Conservation (phyloP, 768 basidiomycete genomes). For the Pilatotrama ljubarskyi region DNA sequence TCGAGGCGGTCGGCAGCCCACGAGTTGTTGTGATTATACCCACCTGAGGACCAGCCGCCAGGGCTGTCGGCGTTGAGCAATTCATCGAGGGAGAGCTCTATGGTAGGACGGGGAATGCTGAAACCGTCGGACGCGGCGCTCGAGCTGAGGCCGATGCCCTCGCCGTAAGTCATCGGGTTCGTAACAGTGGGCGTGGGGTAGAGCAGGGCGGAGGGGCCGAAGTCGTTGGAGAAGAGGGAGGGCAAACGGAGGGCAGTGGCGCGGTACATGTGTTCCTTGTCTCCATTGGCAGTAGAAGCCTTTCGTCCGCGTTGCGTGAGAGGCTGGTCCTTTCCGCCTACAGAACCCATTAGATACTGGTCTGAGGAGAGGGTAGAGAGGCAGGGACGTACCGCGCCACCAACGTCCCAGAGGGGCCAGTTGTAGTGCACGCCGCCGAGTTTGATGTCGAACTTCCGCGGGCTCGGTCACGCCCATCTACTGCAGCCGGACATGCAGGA, state of each 20-base stretch:
- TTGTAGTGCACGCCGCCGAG: constrained; percentile 63
- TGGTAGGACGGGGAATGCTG: constrained; percentile 73
- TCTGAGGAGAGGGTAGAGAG: too few relatives aligned
- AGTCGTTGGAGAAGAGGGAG: constrained; percentile 69
- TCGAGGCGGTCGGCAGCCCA: constrained; percentile 24
- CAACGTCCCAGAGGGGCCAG: constrained; percentile 84
- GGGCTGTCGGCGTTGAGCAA: constrained; percentile 55
- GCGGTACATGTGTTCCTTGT: constrained; percentile 26
- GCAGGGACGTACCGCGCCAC: constrained; percentile 63
- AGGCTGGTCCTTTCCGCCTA: constrained; percentile 39
- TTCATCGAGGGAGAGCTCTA: constrained; percentile 85
- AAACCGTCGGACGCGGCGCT: constrained; percentile 51
- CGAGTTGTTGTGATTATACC: constrained; percentile 15
- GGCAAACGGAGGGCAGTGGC: constrained; percentile 64
- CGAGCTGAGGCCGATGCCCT: constrained; percentile 53
- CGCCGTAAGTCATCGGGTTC: constrained; percentile 74
- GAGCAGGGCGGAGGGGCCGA: constrained; percentile 76
- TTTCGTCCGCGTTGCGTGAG: constrained; percentile 37
- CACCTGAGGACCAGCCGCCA: constrained; percentile 30
- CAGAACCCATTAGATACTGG: too few relatives aligned
- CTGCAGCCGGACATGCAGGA: constrained; percentile 77
- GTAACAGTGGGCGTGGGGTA: constrained; percentile 67
- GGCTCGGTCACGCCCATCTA: constrained; percentile 81
- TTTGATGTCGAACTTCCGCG: constrained; percentile 64
- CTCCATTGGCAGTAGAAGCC: constrained; percentile 22